Percentiles rank a stretch among this genome's conserved stretches.
Conservation (phyloP, 1,139 yeast genomes). For the Geotrichum reessii region DNA sequence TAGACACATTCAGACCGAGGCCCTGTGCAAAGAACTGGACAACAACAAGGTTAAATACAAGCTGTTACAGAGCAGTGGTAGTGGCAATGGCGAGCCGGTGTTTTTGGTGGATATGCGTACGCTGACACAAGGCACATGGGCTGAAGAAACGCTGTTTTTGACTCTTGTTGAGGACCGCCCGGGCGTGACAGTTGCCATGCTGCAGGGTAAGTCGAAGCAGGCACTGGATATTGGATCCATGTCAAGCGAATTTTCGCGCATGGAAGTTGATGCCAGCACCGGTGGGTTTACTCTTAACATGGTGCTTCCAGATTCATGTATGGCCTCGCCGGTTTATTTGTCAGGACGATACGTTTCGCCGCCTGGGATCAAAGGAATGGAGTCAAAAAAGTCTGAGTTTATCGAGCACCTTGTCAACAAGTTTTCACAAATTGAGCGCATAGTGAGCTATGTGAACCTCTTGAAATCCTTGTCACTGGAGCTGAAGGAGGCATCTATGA, state of each 20-base stretch:
- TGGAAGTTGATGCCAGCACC: constrained; percentile 24
- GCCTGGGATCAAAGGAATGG: not conserved
- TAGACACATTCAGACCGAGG: constrained; percentile 28
- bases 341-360: not conserved
- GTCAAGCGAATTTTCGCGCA: constrained; percentile 23
- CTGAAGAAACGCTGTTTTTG: constrained; percentile 25
- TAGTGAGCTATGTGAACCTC: constrained; percentile 30
- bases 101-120: constrained; percentile 25
- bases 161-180: constrained; percentile 11
- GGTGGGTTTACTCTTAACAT: constrained; percentile 26
- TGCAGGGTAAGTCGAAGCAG: constrained; percentile 29
- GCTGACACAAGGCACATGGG: constrained; percentile 27
- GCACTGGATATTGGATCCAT: constrained; percentile 21
- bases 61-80: constrained; percentile 21
- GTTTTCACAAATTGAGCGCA: constrained; percentile 30
- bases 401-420: constrained; percentile 22
- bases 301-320: constrained; percentile 12
- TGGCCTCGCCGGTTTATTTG: constrained; percentile 8
- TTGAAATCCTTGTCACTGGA: constrained; percentile 27
- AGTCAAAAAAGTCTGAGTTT: constrained; percentile 17
- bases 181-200: constrained; percentile 20
- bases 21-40: constrained; percentile 27
- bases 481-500: constrained; percentile 30
- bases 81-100: constrained; percentile 22
- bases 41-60: constrained; percentile 25